A percentile compares a stretch with the other conserved stretches of the same genome.
phyloP scores from a whole-genome alignment of 352 stramenopile genomes.

The Pilasporangium apinafurcum region DNA sequence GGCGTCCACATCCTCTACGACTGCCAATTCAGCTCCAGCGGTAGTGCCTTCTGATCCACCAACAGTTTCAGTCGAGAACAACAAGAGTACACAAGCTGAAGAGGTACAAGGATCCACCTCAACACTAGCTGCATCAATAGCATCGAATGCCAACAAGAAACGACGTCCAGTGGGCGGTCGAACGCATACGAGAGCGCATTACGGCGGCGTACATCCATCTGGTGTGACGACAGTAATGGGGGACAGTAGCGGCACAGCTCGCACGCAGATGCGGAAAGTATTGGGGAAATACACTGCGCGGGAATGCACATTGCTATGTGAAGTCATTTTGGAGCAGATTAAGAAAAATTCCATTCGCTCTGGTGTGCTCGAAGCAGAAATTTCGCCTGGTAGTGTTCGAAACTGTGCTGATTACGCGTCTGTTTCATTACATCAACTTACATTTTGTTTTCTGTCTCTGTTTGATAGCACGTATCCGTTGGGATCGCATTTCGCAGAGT shows the following conservation, averaged over 20 bases:
- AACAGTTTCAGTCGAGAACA: too few relatives aligned
- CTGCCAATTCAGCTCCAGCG: background rate
- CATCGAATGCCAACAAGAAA: background rate
- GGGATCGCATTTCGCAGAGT: conserved; percentile 30
- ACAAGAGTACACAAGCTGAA: too few relatives aligned
- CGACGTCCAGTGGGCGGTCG: conserved; percentile 1
- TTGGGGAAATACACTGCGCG: conserved; percentile 39
- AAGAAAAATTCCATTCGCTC: conserved; percentile 32
- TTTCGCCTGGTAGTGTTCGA: conserved; percentile 37
- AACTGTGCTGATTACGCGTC: too few relatives aligned
- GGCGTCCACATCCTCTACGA: background rate
- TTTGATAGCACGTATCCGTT: conserved; percentile 23
- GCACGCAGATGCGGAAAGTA: conserved; percentile 17
- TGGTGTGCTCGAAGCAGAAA: conserved; percentile 28
- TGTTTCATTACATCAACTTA: background rate
- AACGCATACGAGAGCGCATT: background rate
- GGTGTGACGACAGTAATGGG: conserved; percentile 4
- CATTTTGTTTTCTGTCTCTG: background rate
- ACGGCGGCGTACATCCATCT: background rate
- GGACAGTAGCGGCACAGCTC: conserved; percentile 7
- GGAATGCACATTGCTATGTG: conserved; percentile 45
- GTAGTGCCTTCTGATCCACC: background rate
- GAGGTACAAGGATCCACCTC: too few relatives aligned
- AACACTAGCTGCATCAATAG: too few relatives aligned
- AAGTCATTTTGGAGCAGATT: conserved; percentile 45